Conservation (phyloP, 768 basidiomycete genomes). For the Mycena epipterygia region DNA sequence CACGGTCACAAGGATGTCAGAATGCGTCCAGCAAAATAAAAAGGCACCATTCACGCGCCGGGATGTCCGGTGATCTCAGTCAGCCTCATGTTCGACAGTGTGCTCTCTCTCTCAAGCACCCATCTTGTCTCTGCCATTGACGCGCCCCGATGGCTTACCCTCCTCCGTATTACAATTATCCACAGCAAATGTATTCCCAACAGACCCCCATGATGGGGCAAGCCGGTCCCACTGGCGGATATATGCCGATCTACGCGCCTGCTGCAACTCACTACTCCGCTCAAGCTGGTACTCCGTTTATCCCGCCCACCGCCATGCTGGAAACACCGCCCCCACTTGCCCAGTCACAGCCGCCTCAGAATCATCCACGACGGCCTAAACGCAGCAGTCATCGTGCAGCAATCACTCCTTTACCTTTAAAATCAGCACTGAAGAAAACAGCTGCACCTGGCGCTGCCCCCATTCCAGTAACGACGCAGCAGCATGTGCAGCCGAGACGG, state of each 20-base stretch:
- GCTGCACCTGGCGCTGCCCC: constrained; percentile 41
- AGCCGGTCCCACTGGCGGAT: constrained; percentile 52
- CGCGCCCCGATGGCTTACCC: constrained; percentile 29
- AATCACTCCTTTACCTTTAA: constrained; percentile 53
- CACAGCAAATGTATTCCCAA: constrained; percentile 35
- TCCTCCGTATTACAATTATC: constrained; percentile 36
- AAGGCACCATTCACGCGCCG: background rate
- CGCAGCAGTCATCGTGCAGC: constrained; percentile 40
- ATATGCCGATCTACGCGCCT: constrained; percentile 43
- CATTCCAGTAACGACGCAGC: constrained; percentile 38
- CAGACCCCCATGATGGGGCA: constrained; percentile 53
- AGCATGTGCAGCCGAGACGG: constrained; percentile 50
- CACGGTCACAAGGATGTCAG: too few species aligned
- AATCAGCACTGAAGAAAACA: constrained; percentile 71
- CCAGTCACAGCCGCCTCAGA: constrained; percentile 31
- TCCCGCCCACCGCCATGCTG: constrained; percentile 32
- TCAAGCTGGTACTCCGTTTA: constrained; percentile 30
- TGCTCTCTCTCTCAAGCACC: constrained; percentile 17
- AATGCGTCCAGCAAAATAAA: background rate
- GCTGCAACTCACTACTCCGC: constrained; percentile 19
- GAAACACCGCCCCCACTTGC: constrained; percentile 27
- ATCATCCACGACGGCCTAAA: constrained; percentile 28
- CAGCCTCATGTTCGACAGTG: constrained; percentile 36
- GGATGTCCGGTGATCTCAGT: constrained; percentile 19
- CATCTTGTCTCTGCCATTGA: constrained; percentile 24